Evolutionary conservation across 2,329 filamentous ascomycete species (phyloP).

Genomic region (Gliomastix tumulicola): DNA sequence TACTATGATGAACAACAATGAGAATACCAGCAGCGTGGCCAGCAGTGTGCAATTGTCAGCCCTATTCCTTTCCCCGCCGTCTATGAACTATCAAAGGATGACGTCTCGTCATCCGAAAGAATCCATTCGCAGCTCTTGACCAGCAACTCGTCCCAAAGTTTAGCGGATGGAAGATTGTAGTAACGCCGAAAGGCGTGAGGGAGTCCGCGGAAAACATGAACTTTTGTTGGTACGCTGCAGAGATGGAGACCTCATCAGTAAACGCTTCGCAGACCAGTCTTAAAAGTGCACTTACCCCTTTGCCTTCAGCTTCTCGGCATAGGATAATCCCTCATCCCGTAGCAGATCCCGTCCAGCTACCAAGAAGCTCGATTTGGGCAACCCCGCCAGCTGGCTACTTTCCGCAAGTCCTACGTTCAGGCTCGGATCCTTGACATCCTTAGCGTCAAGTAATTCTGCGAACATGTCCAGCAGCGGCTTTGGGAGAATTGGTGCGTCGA

Average conservation of each 20-base stretch:
- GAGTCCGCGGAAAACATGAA: conserved; percentile 41
- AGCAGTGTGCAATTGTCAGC: no score
- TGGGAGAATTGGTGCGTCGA: conserved; percentile 41
- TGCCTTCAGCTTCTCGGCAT: conserved; percentile 31
- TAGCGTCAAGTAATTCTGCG: no score
- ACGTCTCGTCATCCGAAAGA: no score
- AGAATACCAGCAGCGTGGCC: no score
- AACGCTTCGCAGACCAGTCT: background rate
- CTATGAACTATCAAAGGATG: no score
- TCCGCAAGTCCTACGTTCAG: conserved; percentile 2
- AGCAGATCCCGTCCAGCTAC: conserved; percentile 39
- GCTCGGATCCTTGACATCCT: no score
- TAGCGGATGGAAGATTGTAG: no score
- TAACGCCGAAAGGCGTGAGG: conserved; percentile 39
- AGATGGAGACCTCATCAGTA: background rate
- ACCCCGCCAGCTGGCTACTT: conserved; percentile 23
- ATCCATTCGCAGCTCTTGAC: no score
- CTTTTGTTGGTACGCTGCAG: conserved; percentile 36
- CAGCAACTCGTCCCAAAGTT: no score
- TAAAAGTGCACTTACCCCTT: conserved; percentile 25
- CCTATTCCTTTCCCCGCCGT: no score
- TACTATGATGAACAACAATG: no score
- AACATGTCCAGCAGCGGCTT: conserved; percentile 16
- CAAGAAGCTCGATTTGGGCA: conserved; percentile 36
- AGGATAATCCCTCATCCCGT: conserved; percentile 41